Conservation (phyloP, 2,329 filamentous ascomycete genomes). For the Endothia cerciana region DNA sequence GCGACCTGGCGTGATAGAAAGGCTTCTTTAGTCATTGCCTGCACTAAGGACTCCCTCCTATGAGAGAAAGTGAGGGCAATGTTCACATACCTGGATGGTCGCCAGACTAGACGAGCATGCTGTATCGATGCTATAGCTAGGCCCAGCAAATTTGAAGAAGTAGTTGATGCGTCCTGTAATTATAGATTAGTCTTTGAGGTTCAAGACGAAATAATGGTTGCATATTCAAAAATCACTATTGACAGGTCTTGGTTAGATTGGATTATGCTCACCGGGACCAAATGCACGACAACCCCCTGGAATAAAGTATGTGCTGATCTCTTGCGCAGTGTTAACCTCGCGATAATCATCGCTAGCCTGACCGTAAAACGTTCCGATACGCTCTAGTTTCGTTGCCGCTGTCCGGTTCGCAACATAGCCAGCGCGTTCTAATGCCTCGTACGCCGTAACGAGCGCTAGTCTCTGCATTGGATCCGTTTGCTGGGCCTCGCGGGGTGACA, state of each 20-base stretch:
- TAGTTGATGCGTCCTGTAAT: constrained; percentile 46
- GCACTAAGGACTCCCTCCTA: not conserved
- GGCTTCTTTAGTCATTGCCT: not conserved
- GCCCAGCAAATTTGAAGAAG: constrained; percentile 45
- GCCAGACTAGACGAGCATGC: constrained; percentile 43
- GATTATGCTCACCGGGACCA: constrained; percentile 38
- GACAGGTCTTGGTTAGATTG: too few species aligned
- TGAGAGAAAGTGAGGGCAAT: not conserved
- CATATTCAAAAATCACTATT: too few species aligned
- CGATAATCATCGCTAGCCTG: constrained; percentile 78
- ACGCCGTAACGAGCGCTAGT: constrained; percentile 66
- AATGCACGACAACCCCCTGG: constrained; percentile 55
- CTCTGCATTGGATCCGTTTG: constrained; percentile 68
- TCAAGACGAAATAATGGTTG: not conserved
- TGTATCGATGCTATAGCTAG: constrained; percentile 44
- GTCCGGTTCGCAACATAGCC: constrained; percentile 67
- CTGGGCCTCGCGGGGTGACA: constrained; percentile 68
- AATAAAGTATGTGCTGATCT: constrained; percentile 60
- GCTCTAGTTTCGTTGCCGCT: constrained; percentile 53
- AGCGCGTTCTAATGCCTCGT: constrained; percentile 70
- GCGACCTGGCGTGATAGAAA: constrained; percentile 60
- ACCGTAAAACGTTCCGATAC: constrained; percentile 74
- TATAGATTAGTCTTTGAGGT: not conserved
- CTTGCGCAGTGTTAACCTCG: constrained; percentile 73
- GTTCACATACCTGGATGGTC: not conserved